These are phyloP conservation scores for Diaporthe humulicola DNA, from an alignment of 2,329 filamentous ascomycete species.

Conservation along the genomic window DNA sequence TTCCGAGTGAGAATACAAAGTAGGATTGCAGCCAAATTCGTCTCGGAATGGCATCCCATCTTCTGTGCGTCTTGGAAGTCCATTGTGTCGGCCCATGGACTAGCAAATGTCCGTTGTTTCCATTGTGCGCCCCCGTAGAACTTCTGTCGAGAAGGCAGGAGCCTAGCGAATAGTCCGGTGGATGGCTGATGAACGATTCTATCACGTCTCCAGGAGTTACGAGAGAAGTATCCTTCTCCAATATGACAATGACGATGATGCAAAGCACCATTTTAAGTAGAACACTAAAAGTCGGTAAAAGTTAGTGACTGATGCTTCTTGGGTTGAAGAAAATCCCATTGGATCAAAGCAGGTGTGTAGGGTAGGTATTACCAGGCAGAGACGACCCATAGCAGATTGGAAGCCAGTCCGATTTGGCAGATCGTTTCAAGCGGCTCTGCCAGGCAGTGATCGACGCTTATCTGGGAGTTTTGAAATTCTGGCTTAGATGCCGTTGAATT, in stretches of 20 bases:
- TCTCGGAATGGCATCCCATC: not conserved
- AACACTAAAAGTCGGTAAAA: not conserved
- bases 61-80: not conserved
- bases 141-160: not conserved
- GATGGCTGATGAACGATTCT: conserved; percentile 25
- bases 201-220: conserved; percentile 28
- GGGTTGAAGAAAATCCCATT: not conserved
- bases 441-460: conserved; percentile 16
- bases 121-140: too few species aligned
- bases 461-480: not conserved
- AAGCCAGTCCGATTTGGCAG: conserved; percentile 7
- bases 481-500: not conserved
- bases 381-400: not conserved
- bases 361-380: not conserved
- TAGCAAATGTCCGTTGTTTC: not conserved
- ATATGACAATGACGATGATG: not conserved
- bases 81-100: not conserved
- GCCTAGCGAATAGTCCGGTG: not conserved
- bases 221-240: conserved; percentile 5
- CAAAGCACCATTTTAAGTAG: not conserved
- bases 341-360: not conserved
- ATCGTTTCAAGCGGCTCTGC: not conserved
- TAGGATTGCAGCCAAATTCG: not conserved
- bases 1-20: not conserved
- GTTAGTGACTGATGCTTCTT: not conserved